These are phyloP conservation scores for Parmelia sp. DNA, from an alignment of 495 filamentous ascomycete species.

Conservation along the genomic window DNA sequence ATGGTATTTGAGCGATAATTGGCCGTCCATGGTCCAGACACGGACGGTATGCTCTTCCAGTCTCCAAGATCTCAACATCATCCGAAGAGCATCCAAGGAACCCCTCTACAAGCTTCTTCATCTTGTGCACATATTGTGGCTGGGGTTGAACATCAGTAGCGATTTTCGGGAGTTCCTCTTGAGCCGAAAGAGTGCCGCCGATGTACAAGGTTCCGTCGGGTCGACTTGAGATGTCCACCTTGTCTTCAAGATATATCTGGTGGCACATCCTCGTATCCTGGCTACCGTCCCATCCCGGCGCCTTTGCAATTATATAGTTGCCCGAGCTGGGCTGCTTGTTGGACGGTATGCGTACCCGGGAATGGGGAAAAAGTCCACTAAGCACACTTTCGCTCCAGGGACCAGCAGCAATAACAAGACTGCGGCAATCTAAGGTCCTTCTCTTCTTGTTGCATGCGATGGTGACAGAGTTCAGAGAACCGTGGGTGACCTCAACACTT, in stretches of 20 bases:
- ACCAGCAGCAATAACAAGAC: slow-evolving; percentile 2
- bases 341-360: not conserved
- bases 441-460: not conserved
- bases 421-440: not conserved
- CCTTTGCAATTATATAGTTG: not conserved
- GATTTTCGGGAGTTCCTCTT: not conserved
- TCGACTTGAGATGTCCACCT: slow-evolving; percentile 4
- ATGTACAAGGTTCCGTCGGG: not conserved
- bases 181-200: not conserved
- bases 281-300: not conserved
- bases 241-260: not conserved
- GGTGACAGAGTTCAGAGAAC: not conserved
- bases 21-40: not conserved
- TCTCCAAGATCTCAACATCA: not conserved
- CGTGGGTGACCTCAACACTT: not conserved
- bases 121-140: not conserved
- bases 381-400: slow-evolving; percentile 1
- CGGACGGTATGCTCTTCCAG: slow-evolving; percentile 1
- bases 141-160: not conserved
- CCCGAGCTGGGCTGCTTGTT: not conserved
- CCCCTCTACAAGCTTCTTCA: not conserved
- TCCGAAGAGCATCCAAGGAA: not conserved
- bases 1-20: not conserved
- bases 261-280: not conserved
- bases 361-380: not conserved